Conservation (phyloP, 495 filamentous ascomycete genomes). For the Xylaria scruposa region DNA sequence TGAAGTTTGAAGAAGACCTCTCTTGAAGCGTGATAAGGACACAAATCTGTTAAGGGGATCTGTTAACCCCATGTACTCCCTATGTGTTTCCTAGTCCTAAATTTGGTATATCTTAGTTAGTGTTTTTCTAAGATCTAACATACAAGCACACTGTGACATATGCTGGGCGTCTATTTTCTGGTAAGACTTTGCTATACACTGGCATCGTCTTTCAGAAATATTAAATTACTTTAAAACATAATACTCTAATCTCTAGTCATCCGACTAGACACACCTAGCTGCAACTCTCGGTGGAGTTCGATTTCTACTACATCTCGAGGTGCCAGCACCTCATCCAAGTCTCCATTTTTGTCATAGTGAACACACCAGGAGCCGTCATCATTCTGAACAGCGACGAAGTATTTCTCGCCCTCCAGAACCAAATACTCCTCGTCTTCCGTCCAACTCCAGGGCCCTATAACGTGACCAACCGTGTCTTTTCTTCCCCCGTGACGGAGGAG, state of each 20-base stretch:
- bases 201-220: neutral
- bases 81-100: slow-evolving; percentile 7
- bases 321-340: slow-evolving; percentile 38
- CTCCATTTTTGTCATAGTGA: slow-evolving; percentile 50
- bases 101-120: neutral
- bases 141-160: too few relatives aligned
- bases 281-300: slow-evolving; percentile 40
- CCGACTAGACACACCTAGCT: slow-evolving; percentile 43
- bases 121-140: too few relatives aligned
- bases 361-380: slow-evolving; percentile 55
- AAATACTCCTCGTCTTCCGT: slow-evolving; percentile 61
- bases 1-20: slow-evolving; percentile 3
- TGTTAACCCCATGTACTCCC: neutral
- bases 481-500: slow-evolving; percentile 61
- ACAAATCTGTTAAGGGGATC: neutral
- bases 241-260: slow-evolving; percentile 26
- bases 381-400: slow-evolving; percentile 52
- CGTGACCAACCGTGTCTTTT: slow-evolving; percentile 54
- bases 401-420: slow-evolving; percentile 53
- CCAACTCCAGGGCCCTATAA: slow-evolving; percentile 64
- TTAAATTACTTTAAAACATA: neutral
- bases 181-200: neutral
- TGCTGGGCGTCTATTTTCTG: too few relatives aligned
- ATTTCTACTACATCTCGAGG: slow-evolving; percentile 40
- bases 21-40: neutral